Conservation (phyloP, 257 asterid genomes). For the Gardenia jasminoides region DNA sequence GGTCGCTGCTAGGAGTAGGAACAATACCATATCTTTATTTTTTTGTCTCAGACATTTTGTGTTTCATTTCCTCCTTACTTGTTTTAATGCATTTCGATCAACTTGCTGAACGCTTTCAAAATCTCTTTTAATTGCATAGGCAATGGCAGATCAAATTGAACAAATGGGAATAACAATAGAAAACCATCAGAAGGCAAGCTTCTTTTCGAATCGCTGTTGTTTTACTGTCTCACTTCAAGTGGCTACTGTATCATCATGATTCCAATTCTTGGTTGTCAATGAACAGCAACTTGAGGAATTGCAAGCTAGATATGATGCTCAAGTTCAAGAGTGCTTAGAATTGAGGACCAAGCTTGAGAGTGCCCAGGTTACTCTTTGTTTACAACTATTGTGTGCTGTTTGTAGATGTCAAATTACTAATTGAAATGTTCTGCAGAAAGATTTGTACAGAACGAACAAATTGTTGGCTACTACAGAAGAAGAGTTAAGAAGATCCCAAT, state of each 20-base stretch:
- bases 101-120: neutral
- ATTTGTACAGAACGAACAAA: slow-evolving; percentile 54
- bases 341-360: slow-evolving; percentile 61
- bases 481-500: slow-evolving; percentile 48
- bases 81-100: neutral
- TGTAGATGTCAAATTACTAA: slow-evolving; percentile 25
- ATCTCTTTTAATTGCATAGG: slow-evolving; percentile 31
- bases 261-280: slow-evolving; percentile 5
- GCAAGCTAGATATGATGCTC: slow-evolving; percentile 51
- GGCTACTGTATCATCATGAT: neutral
- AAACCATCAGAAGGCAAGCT: slow-evolving; percentile 59
- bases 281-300: slow-evolving; percentile 62
- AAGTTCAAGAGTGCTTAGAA: slow-evolving; percentile 57
- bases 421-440: slow-evolving; percentile 44
- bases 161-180: slow-evolving; percentile 71
- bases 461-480: slow-evolving; percentile 60
- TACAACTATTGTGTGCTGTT: neutral
- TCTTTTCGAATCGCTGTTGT: neutral
- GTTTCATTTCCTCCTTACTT: neutral
- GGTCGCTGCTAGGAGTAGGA: neutral
- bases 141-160: slow-evolving; percentile 90
- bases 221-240: slow-evolving; percentile 5
- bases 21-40: neutral
- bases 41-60: neutral
- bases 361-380: slow-evolving; percentile 42